Evolutionary conservation across 2,329 filamentous ascomycete genomes (phyloP).

Genomic region (Neurospora crassa): DNA sequence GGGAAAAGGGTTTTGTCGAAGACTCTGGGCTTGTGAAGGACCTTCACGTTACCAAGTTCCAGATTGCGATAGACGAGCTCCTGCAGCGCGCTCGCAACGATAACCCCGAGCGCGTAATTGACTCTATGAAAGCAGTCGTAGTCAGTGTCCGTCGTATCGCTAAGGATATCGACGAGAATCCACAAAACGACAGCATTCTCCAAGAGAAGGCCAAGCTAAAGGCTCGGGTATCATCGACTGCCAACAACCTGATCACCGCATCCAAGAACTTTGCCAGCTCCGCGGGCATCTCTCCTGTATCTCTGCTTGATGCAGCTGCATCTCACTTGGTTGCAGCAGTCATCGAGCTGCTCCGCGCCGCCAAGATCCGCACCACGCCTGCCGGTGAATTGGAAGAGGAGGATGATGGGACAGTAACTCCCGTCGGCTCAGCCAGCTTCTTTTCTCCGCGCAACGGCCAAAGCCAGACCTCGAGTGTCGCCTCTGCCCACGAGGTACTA

Average conservation of each 20-base stretch:
- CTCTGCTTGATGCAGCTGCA: conserved; percentile 82
- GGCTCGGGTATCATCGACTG: conserved; percentile 77
- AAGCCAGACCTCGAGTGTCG: conserved; percentile 20
- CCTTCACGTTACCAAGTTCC: conserved; percentile 88
- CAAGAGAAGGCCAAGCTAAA: conserved; percentile 63
- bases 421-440: conserved; percentile 59
- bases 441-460: conserved; percentile 46
- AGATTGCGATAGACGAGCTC: conserved; percentile 87
- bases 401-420: conserved; percentile 56
- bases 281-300: conserved; percentile 83
- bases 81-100: conserved; percentile 65
- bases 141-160: conserved; percentile 75
- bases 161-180: conserved; percentile 61
- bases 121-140: conserved; percentile 80
- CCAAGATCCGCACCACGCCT: conserved; percentile 74
- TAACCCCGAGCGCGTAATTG: conserved; percentile 65
- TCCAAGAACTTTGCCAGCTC: conserved; percentile 83
- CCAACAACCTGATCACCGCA: conserved; percentile 91
- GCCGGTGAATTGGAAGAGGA: conserved; percentile 69
- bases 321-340: conserved; percentile 80
- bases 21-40: conserved; percentile 77
- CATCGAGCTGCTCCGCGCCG: conserved; percentile 72
- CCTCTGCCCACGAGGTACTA: conserved; percentile 31
- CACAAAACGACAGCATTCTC: conserved; percentile 41
- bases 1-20: conserved; percentile 58